phyloP scores from a whole-genome alignment of 768 basidiomycete genomes.

The Termitomyces sp. region DNA sequence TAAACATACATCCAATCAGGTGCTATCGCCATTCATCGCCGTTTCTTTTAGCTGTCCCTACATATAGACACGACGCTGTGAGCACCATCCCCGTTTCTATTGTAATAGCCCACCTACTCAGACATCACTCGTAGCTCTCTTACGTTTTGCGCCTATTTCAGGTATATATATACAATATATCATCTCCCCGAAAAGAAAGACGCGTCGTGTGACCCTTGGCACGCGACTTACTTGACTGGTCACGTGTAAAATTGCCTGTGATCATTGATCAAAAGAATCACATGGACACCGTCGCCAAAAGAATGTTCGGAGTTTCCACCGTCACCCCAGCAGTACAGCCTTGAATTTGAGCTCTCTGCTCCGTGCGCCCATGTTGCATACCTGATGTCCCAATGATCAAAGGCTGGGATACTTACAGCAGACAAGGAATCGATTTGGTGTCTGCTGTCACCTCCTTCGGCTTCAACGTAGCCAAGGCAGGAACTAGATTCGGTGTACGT shows the following conservation, averaged over 20 bases:
- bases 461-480: conserved; percentile 61
- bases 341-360: not conserved
- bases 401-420: conserved; percentile 45
- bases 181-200: too few relatives aligned
- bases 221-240: not conserved
- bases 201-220: too few relatives aligned
- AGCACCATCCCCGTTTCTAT: too few relatives aligned
- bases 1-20: too few relatives aligned
- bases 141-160: too few relatives aligned
- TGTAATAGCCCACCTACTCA: too few relatives aligned
- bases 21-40: too few relatives aligned
- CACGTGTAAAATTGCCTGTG: not conserved
- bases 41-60: too few relatives aligned
- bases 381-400: conserved; percentile 25
- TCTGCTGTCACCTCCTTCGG: conserved; percentile 57
- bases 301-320: not conserved
- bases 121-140: too few relatives aligned
- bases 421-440: conserved; percentile 64
- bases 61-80: too few relatives aligned
- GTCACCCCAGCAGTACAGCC: not conserved
- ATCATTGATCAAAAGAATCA: not conserved
- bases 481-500: conserved; percentile 67
- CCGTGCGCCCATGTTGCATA: conserved; percentile 11
- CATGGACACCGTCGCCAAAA: not conserved
- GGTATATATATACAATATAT: too few relatives aligned